Evolutionary conservation across 192 early-diverging fungal genomes (phyloP).

Genomic region (Umbelopsis sp.): DNA sequence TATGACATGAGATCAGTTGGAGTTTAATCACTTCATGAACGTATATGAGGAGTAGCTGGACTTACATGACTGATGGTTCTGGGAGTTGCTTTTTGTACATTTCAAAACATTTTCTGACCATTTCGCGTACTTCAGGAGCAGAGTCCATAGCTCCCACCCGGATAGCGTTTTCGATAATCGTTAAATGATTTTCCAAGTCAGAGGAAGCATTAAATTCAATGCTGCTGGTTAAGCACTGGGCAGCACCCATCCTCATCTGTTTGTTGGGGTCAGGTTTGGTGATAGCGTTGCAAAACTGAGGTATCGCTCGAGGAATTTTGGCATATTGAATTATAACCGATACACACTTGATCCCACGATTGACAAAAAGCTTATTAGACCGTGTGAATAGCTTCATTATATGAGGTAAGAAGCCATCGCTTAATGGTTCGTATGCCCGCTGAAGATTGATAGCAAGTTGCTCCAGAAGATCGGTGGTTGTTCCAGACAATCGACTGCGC

Average conservation of each 20-base stretch:
- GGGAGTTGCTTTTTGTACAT: constrained; percentile 50
- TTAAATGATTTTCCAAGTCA: constrained; percentile 33
- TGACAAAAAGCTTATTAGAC: constrained; percentile 77
- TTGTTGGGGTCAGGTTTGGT: constrained; percentile 59
- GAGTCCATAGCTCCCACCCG: constrained; percentile 49
- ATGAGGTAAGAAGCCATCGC: constrained; percentile 62
- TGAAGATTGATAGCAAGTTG: constrained; percentile 61
- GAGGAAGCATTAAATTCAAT: constrained; percentile 36
- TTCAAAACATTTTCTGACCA: constrained; percentile 47
- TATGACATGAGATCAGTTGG: background rate
- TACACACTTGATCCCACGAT: constrained; percentile 60
- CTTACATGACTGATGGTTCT: constrained; percentile 41
- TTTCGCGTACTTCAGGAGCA: constrained; percentile 49
- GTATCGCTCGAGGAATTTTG: constrained; percentile 53
- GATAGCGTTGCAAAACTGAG: constrained; percentile 56
- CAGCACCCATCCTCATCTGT: constrained; percentile 56
- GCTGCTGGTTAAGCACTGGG: constrained; percentile 60
- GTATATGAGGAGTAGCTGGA: background rate
- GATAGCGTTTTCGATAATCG: constrained; percentile 50
- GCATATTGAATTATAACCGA: constrained; percentile 62
- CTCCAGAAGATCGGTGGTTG: constrained; percentile 67
- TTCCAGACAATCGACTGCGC: constrained; percentile 71
- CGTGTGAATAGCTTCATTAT: constrained; percentile 67
- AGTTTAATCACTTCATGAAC: background rate
- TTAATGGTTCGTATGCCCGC: constrained; percentile 59